Evolutionary conservation across 805 yeast genomes (phyloP).

Genomic region (Metschnikowia continentalis): DNA sequence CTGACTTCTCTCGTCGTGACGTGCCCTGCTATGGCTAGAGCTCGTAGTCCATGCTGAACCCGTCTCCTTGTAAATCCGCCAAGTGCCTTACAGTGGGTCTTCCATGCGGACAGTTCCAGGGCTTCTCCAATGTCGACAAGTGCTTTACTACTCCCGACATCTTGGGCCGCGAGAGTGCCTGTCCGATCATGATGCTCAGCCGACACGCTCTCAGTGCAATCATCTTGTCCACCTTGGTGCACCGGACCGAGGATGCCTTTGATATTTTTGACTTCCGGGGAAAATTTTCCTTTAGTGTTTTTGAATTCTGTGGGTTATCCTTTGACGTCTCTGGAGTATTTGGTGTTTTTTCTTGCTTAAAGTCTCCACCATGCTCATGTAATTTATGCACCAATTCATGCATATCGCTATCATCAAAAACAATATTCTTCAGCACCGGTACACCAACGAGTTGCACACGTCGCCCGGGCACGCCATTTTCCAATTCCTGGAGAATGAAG

Average conservation of each 20-base stretch:
- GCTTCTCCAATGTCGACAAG: slow-evolving; percentile 72
- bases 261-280: neutral
- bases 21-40: slow-evolving; percentile 1
- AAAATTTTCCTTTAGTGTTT: no score
- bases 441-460: slow-evolving; percentile 54
- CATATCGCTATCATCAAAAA: slow-evolving; percentile 67
- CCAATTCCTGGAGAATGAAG: slow-evolving; percentile 48
- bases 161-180: slow-evolving; percentile 48
- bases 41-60: slow-evolving; percentile 14
- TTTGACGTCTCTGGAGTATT: no score
- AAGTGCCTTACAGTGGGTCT: slow-evolving; percentile 95
- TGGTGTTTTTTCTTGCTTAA: neutral
- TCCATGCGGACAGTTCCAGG: slow-evolving; percentile 98
- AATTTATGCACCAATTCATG: slow-evolving; percentile 71
- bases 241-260: slow-evolving; percentile 28
- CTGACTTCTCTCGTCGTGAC: no score
- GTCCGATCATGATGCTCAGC: slow-evolving; percentile 91
- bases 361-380: slow-evolving; percentile 37
- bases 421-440: slow-evolving; percentile 68
- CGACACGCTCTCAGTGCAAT: slow-evolving; percentile 96
- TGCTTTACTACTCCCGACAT: slow-evolving; percentile 71
- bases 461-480: slow-evolving; percentile 51
- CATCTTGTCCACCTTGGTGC: slow-evolving; percentile 77
- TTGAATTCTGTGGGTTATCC: no score
- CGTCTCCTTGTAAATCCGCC: slow-evolving; percentile 44